Percentiles rank a stretch among this genome's conserved stretches.
These are phyloP conservation scores for Dryas integrifolia DNA, from an alignment of 331 rosid genomes.

Conservation along the genomic window DNA sequence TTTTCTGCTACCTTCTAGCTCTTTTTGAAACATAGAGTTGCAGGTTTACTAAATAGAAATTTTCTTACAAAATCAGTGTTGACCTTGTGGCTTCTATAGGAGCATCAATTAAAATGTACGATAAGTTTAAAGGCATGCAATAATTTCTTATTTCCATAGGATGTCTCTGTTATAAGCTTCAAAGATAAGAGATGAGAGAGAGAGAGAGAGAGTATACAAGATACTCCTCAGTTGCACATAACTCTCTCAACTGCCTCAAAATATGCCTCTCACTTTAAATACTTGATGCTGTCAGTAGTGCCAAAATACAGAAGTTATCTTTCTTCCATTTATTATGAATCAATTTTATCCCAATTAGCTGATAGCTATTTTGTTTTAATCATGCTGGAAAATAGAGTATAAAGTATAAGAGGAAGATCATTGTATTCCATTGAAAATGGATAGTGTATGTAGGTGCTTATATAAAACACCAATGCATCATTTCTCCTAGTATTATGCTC, in stretches of 20 bases:
- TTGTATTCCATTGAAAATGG: no score
- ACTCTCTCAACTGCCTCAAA: not conserved
- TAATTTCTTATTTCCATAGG: not conserved
- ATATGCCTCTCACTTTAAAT: not conserved
- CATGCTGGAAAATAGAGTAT: no score
- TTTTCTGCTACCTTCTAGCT: constrained; percentile 9
- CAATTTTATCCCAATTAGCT: not conserved
- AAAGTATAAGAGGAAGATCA: no score
- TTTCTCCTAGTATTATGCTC: no score
- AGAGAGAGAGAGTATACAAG: not conserved
- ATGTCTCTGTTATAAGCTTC: not conserved
- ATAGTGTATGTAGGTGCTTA: no score
- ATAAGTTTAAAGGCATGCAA: not conserved
- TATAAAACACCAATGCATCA: no score
- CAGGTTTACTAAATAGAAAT: not conserved
- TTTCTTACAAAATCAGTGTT: not conserved
- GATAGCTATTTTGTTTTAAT: not conserved
- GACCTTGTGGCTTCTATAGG: not conserved
- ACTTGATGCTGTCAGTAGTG: not conserved
- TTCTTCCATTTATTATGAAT: not conserved
- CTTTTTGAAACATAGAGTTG: not conserved
- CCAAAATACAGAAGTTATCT: not conserved
- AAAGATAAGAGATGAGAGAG: not conserved
- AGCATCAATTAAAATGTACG: not conserved
- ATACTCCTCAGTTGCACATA: not conserved